Base-by-base conservation (phyloP, 148 eudicot genomes). In the Chenopodium album region DNA sequence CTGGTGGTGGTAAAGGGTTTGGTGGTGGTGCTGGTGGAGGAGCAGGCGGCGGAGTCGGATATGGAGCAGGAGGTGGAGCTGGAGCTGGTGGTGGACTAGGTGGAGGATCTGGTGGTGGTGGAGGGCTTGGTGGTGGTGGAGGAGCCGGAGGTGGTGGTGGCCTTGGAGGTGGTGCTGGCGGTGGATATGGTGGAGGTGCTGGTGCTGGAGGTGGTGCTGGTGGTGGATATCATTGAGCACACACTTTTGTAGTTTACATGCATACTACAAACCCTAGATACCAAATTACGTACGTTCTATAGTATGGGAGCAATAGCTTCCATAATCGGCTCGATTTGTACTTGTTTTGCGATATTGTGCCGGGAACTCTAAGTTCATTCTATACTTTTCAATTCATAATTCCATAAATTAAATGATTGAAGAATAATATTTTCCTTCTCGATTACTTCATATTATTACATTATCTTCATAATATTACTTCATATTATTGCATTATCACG, bases 81-180 rank as follows among this genome's bases (percentile, higher is more conserved):
- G 79, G 79, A 28, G 48, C 17, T 9, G 79, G 79, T 4, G 67
- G 22, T 13, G 79, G 79, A 9, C 46, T 13, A 7, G 79, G 79
- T 19, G 78, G 78, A 4, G 78, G 78, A 26, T 4, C 9, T 4
- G 79, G 70, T 22, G 79, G 83, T 12, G 73, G 79, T 75, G 79
- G 73, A 20, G 84, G 74, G 9, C 59, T 66, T 28, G 79, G 80
- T 73, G 83, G 83, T 54, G 71, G 80, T 34, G 83, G 86, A 2
- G 82, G 82, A 22, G 83, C 78, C 32, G 56, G 80, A n/a, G 83
- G 86, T 1, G 82, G 82, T 14, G 66, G 66, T 60, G 74, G 76
- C 37, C 80, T 63, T 23, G 83, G 76, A 2, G 80, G 68, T 19
- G 83, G 83, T 69, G 78, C 60, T 17, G 79, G 70, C 1, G 73